Evolutionary conservation across 345 rosid genomes (phyloP), one percentile per base, ranked within the genome.

Genomic region (Bretschneidera sinensis): DNA sequence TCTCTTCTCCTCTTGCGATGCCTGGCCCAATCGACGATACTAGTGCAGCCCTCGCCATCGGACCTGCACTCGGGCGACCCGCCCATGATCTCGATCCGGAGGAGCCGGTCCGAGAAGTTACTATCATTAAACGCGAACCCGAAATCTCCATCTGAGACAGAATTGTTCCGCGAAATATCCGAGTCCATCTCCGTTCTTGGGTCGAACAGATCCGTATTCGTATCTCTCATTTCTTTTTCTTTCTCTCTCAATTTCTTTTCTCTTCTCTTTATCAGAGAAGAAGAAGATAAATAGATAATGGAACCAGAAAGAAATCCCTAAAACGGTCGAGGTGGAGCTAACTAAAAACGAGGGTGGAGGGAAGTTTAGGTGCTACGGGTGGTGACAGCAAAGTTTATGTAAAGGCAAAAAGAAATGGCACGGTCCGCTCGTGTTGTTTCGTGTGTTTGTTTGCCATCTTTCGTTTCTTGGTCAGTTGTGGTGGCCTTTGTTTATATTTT

Each of bases 111-210:
- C 34, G 99, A 95, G 87, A 95, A 95, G 73, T 95, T 95, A 64
- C 94, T 84, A 51, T 95, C 98, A 57, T 95, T 95, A 72, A 95
- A 95, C 23, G 99, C 99, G 67, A 95, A 95, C 17, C 91, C 98
- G 25, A 95, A 95, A 76, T 91, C 86, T 0, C 92, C 95, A 43
- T 91, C 96, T 28, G 97, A 67, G 16, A 76, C 50, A 1, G 91
- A 77, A 2, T 72, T 64, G 8, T 58, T 64, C 15, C 76, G 85
- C 22, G 84, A 67, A 68, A 54, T 70, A 55, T 76, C 85, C 5
- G 96, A 75, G 48, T 83, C 97, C 95, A 91, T 91, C 54, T 81
- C 87, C 51, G 91, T 62, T 64, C 81, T 80, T 23, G 96, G 97
- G 73, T 95, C 96, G 43, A 95, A 86, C 15, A 95, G 86, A 88